These are phyloP conservation scores for Arabis hirsuta DNA, from an alignment of 345 rosid species.

Conservation along the genomic window DNA sequence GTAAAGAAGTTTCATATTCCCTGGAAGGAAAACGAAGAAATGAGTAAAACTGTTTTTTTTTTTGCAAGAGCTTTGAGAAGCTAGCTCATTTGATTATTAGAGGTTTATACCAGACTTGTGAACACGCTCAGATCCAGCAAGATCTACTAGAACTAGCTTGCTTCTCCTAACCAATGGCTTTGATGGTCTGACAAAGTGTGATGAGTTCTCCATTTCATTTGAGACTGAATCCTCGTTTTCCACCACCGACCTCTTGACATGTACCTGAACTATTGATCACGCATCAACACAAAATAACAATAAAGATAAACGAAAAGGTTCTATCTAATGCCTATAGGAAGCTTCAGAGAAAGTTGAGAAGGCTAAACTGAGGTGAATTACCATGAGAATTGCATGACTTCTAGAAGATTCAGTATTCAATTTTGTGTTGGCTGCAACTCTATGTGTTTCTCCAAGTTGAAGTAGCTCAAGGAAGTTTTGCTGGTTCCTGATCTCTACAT, in stretches of 20 bases:
- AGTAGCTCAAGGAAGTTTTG: conserved; percentile 77
- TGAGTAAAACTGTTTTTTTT: conserved; percentile 13
- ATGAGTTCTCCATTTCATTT: conserved; percentile 57
- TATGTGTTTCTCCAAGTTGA: conserved; percentile 85
- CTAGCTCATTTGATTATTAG: conserved; percentile 1
- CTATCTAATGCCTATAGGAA: neutral
- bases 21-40: neutral
- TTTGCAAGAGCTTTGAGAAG: conserved; percentile 30
- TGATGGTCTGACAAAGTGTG: conserved; percentile 70
- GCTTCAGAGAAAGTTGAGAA: conserved; percentile 9
- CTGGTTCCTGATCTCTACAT: conserved; percentile 80
- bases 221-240: conserved; percentile 62
- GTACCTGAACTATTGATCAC: conserved; percentile 60
- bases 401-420: conserved; percentile 97
- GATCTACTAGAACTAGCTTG: conserved; percentile 92
- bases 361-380: conserved; percentile 40
- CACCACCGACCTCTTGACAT: conserved; percentile 76
- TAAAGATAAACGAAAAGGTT: conserved; percentile 10
- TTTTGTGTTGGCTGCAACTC: conserved; percentile 95
- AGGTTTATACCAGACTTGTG: conserved; percentile 79
- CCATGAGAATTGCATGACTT: conserved; percentile 98
- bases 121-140: conserved; percentile 99
- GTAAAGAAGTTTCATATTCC: too few relatives aligned
- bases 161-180: conserved; percentile 83
- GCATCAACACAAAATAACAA: conserved; percentile 35